Conservation (phyloP, 495 filamentous ascomycete species). For the Aspergillus heteromorphus region DNA sequence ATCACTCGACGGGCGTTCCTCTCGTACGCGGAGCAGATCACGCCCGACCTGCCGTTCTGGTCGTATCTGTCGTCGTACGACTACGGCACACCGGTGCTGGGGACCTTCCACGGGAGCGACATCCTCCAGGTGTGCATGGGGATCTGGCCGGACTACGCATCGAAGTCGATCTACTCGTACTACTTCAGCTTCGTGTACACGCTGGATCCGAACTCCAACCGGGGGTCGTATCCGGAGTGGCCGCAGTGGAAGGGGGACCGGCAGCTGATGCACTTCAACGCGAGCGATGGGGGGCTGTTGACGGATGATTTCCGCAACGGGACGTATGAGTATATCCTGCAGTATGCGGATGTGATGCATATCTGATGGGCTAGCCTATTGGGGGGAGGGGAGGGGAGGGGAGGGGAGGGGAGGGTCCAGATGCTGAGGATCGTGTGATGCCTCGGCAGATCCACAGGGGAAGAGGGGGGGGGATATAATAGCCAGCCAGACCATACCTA, state of each 20-base stretch:
- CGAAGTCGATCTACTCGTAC: slow-evolving; percentile 52
- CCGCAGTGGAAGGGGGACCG: slow-evolving; percentile 53
- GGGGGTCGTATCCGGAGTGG: slow-evolving; percentile 46
- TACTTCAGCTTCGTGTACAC: slow-evolving; percentile 63
- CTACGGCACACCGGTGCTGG: slow-evolving; percentile 62
- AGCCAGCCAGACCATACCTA: neutral
- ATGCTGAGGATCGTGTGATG: neutral
- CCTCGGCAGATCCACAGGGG: neutral
- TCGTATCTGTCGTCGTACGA: slow-evolving; percentile 67
- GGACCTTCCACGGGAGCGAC: slow-evolving; percentile 68
- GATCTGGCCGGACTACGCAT: slow-evolving; percentile 56
- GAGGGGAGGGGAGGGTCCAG: no score
- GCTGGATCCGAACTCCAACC: slow-evolving; percentile 54
- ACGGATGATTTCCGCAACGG: slow-evolving; percentile 55
- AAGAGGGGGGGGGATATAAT: no score
- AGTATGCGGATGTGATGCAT: slow-evolving; percentile 41
- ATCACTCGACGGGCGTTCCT: slow-evolving; percentile 57
- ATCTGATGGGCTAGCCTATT: slow-evolving; percentile 28
- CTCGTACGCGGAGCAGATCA: slow-evolving; percentile 27
- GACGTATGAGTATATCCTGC: slow-evolving; percentile 41
- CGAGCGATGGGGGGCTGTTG: slow-evolving; percentile 36
- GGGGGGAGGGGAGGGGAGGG: neutral
- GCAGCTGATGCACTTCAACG: slow-evolving; percentile 55
- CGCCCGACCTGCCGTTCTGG: slow-evolving; percentile 57
- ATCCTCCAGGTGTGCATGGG: slow-evolving; percentile 62